Evolutionary conservation across 768 basidiomycete species (phyloP).

Genomic region (Lyophyllum atratum): DNA sequence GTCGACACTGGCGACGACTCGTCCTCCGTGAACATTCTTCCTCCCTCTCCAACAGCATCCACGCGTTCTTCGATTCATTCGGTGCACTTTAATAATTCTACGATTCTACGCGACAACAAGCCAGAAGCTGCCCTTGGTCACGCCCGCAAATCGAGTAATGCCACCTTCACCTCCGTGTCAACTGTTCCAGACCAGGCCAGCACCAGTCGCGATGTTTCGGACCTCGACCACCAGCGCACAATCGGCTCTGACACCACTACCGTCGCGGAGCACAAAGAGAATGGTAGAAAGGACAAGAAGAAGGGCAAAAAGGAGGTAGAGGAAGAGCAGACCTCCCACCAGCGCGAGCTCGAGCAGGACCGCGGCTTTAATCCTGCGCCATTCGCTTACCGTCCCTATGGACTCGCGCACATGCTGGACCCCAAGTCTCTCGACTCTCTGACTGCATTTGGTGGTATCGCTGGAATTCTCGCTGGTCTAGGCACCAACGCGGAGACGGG

Average conservation of each 20-base stretch:
- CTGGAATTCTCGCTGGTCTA: constrained; percentile 68
- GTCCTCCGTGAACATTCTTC: constrained; percentile 33
- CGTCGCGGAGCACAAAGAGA: constrained; percentile 21
- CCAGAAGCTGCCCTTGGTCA: constrained; percentile 49
- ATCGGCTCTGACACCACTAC: constrained; percentile 36
- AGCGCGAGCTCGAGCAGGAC: constrained; percentile 40
- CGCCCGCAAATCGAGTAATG: constrained; percentile 56
- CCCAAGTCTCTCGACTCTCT: constrained; percentile 79
- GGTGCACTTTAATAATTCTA: constrained; percentile 54
- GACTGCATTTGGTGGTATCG: constrained; percentile 67
- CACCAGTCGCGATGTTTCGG: constrained; percentile 13
- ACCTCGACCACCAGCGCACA: constrained; percentile 40
- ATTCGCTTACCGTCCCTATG: constrained; percentile 71
- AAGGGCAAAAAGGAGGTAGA: constrained; percentile 25
- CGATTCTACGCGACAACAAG: constrained; percentile 67
- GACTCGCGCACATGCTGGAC: constrained; percentile 85
- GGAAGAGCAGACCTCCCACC: constrained; percentile 31
- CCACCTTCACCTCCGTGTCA: constrained; percentile 54
- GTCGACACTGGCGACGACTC: constrained; percentile 41
- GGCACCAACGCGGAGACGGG: constrained; percentile 65
- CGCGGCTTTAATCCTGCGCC: constrained; percentile 59
- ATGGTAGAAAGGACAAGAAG: constrained; percentile 22
- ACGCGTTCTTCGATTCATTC: constrained; percentile 47
- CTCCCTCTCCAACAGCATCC: constrained; percentile 80
- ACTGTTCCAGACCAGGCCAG: constrained; percentile 48